phyloP scores from a whole-genome alignment of 1,139 yeast genomes.

The Magnusiomyces ingens region DNA sequence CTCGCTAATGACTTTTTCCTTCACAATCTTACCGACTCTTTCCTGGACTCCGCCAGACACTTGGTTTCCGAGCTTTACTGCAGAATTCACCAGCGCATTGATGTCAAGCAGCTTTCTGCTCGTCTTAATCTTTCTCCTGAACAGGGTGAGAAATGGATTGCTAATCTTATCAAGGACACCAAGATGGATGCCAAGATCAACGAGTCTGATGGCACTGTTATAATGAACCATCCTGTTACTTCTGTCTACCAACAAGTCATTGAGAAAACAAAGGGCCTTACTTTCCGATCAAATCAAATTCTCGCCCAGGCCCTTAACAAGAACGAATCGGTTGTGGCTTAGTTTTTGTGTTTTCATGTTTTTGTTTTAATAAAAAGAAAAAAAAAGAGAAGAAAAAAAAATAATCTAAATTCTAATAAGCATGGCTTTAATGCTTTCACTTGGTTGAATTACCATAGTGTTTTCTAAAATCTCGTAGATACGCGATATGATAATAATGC shows the following conservation, averaged over 20 bases:
- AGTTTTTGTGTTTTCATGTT: constrained; percentile 1
- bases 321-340: constrained; percentile 17
- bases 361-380: not conserved
- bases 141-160: constrained; percentile 47
- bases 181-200: constrained; percentile 47
- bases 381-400: not conserved
- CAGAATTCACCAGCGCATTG: constrained; percentile 46
- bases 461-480: not conserved
- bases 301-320: constrained; percentile 34
- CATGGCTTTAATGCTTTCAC: constrained; percentile 1
- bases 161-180: constrained; percentile 42
- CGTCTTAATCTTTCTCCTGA: constrained; percentile 40
- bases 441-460: not conserved
- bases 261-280: constrained; percentile 54
- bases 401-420: not conserved
- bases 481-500: not conserved
- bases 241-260: constrained; percentile 50
- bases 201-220: constrained; percentile 42
- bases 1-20: constrained; percentile 51
- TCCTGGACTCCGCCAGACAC: constrained; percentile 43
- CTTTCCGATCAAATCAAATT: constrained; percentile 50
- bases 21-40: constrained; percentile 37
- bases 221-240: constrained; percentile 42
- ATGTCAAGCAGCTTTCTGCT: constrained; percentile 38
- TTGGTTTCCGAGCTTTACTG: constrained; percentile 48